These are phyloP conservation scores for Lunasporangiospora selenospora DNA, from an alignment of 192 early-diverging fungal species.

Conservation along the genomic window DNA sequence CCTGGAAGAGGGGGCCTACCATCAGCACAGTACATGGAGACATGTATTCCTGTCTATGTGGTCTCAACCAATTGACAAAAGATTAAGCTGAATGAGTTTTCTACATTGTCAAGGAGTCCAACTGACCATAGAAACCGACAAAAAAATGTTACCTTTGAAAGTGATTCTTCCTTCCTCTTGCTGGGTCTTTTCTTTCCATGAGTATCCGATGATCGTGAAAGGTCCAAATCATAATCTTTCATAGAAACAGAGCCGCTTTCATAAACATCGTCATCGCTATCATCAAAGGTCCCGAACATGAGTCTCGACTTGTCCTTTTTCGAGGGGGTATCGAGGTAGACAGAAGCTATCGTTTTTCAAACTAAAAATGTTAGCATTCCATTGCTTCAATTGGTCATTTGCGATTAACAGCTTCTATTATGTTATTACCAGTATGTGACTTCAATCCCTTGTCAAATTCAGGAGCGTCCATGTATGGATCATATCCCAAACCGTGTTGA, in stretches of 20 bases:
- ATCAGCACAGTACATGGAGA: constrained; percentile 48
- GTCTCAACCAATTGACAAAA: background rate
- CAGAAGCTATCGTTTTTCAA: background rate
- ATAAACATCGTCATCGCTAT: constrained; percentile 58
- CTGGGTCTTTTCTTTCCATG: constrained; percentile 42
- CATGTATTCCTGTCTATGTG: background rate
- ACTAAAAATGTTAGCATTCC: background rate
- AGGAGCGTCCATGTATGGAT: constrained; percentile 69
- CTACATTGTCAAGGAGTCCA: background rate
- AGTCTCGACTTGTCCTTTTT: constrained; percentile 47
- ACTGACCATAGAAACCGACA: background rate
- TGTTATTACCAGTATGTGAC: constrained; percentile 20
- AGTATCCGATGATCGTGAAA: constrained; percentile 32
- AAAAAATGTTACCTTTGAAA: background rate
- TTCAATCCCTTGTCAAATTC: constrained; percentile 54
- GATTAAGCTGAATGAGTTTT: background rate
- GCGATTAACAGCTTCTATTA: background rate
- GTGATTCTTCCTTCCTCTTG: constrained; percentile 5
- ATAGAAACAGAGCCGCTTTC: constrained; percentile 11
- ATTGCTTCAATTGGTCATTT: background rate
- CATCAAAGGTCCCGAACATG: constrained; percentile 75
- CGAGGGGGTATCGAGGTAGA: background rate
- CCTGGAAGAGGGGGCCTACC: constrained; percentile 60
- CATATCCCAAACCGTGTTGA: constrained; percentile 71
- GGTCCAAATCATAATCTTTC: constrained; percentile 16